These are phyloP conservation scores for Penicillium malachiteum DNA, from an alignment of 495 filamentous ascomycete species.

Conservation along the genomic window DNA sequence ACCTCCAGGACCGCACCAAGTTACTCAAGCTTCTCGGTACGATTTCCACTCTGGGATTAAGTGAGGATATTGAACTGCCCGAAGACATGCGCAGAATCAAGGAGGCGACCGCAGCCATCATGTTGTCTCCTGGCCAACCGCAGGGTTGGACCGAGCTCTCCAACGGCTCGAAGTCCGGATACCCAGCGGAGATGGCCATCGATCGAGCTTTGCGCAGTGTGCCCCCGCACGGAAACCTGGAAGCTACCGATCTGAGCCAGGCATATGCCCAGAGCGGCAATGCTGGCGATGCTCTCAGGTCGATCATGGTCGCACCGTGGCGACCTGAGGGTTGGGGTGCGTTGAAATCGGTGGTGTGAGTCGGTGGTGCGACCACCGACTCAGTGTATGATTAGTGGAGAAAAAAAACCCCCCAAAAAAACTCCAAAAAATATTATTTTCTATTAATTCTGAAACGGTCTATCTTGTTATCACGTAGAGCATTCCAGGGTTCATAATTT, in stretches of 20 bases:
- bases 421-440: no score
- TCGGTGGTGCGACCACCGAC: no score
- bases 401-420: no score
- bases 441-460: no score
- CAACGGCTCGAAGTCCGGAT: constrained; percentile 49
- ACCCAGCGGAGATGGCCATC: constrained; percentile 77
- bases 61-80: constrained; percentile 29
- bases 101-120: constrained; percentile 68
- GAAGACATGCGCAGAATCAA: constrained; percentile 41
- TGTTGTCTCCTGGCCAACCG: constrained; percentile 72
- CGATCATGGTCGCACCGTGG: constrained; percentile 84
- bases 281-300: constrained; percentile 69
- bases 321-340: constrained; percentile 61
- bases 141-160: constrained; percentile 76
- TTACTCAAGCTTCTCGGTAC: constrained; percentile 57
- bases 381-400: no score
- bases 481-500: no score
- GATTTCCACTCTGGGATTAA: constrained; percentile 49
- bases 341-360: constrained; percentile 11
- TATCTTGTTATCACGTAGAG: no score
- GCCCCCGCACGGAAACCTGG: constrained; percentile 67
- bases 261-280: constrained; percentile 76
- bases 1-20: constrained; percentile 44
- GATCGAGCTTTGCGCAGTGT: constrained; percentile 70
- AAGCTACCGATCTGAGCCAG: constrained; percentile 64